A percentile compares a stretch with the other conserved stretches of the same genome.
These are phyloP conservation scores for Phytophthora tubulina DNA, from an alignment of 352 stramenopile genomes.

Conservation along the genomic window DNA sequence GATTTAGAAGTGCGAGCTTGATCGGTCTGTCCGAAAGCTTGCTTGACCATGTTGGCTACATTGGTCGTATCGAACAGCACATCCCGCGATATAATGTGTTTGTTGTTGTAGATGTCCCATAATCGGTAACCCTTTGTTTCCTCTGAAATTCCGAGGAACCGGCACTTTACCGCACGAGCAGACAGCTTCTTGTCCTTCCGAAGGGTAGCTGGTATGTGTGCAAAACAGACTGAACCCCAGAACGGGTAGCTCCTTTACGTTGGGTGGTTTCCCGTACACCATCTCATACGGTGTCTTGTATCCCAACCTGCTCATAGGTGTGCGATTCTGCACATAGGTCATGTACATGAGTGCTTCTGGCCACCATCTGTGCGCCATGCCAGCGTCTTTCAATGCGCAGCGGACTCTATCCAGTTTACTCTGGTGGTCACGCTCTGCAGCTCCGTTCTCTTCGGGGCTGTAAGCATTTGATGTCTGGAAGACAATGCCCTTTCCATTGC, in stretches of 20 bases:
- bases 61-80: conserved; percentile 24
- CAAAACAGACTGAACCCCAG: conserved; percentile 14
- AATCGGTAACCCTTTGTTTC: conserved; percentile 19
- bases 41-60: conserved; percentile 7
- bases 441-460: too few species aligned
- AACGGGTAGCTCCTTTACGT: conserved; percentile 3
- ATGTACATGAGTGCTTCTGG: conserved; percentile 28
- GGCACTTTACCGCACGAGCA: conserved; percentile 10
- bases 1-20: conserved; percentile 10
- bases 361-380: conserved; percentile 18
- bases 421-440: too few species aligned
- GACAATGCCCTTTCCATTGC: conserved; percentile 6
- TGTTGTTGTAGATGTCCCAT: conserved; percentile 24
- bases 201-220: not conserved
- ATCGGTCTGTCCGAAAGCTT: conserved; percentile 5
- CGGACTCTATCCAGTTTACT: too few species aligned
- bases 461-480: conserved; percentile 22
- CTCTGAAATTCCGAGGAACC: conserved; percentile 3
- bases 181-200: conserved; percentile 21
- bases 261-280: not conserved
- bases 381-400: too few species aligned
- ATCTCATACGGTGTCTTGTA: conserved; percentile 14
- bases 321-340: conserved; percentile 22
- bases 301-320: conserved; percentile 7
- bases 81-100: conserved; percentile 14